Conservation (phyloP, 192 early-diverging fungal genomes). For the Coemansia sp. region DNA sequence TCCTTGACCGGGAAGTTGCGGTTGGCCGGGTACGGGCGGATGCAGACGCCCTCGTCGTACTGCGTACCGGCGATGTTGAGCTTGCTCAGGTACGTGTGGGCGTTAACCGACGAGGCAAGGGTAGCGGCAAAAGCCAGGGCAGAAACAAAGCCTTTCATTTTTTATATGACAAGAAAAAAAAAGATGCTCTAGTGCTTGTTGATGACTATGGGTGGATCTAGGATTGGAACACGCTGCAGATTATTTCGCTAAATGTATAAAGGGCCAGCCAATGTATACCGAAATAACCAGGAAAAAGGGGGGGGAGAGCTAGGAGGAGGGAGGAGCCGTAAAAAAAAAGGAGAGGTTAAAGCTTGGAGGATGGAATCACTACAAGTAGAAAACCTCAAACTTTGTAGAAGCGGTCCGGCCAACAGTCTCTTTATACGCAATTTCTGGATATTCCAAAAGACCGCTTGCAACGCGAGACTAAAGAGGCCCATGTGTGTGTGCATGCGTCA, state of each 20-base stretch:
- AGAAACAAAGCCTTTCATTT: constrained; percentile 5
- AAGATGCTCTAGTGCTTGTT: too few species aligned
- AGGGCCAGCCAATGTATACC: background rate
- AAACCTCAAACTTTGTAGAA: background rate
- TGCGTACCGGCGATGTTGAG: constrained; percentile 13
- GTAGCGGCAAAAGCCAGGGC: constrained; percentile 1
- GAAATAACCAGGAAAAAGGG: background rate
- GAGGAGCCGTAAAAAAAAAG: background rate
- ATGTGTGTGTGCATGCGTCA: too few species aligned
- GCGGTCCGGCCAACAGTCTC: background rate
- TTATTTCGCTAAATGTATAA: background rate
- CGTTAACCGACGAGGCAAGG: constrained; percentile 8
- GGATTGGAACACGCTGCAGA: too few species aligned
- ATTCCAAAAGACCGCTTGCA: background rate
- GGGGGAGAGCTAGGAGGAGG: background rate
- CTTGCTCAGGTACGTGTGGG: constrained; percentile 15
- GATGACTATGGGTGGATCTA: background rate
- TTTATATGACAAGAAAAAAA: too few species aligned
- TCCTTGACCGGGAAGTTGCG: constrained; percentile 15
- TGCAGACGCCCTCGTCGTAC: constrained; percentile 15
- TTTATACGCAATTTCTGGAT: background rate
- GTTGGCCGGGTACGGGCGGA: constrained; percentile 9
- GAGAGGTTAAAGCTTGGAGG: background rate
- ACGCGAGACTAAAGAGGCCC: background rate
- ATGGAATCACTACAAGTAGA: background rate